phyloP scores from a whole-genome alignment of 768 basidiomycete species.

The Rubroboletus satanas region DNA sequence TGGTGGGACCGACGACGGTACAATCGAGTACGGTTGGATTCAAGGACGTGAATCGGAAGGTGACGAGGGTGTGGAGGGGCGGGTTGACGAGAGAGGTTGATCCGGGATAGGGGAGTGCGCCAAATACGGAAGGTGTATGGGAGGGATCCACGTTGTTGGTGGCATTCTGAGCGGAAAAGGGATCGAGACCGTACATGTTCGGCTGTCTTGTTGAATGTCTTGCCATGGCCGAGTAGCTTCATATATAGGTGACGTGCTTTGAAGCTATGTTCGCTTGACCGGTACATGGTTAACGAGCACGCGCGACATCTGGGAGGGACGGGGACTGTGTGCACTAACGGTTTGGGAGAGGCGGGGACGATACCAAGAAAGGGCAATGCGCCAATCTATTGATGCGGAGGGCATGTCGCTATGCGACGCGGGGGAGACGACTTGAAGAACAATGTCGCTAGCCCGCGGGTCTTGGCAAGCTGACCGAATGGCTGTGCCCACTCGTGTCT shows the following conservation, averaged over 20 bases:
- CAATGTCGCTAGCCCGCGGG: not conserved
- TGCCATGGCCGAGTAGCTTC: not conserved
- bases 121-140: conserved; percentile 50
- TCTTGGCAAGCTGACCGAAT: no score
- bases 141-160: conserved; percentile 3
- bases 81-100: conserved; percentile 24
- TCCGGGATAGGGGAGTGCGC: conserved; percentile 55
- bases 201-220: not conserved
- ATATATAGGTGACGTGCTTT: conserved; percentile 6
- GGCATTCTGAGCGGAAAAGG: conserved; percentile 28
- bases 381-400: no score
- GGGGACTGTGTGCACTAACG: not conserved
- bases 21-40: conserved; percentile 54
- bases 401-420: not conserved
- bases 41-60: conserved; percentile 49
- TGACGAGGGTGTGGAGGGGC: conserved; percentile 33
- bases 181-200: conserved; percentile 26
- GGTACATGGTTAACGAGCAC: not conserved
- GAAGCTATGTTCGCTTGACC: conserved; percentile 18
- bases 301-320: not conserved
- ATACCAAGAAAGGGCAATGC: not conserved
- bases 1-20: conserved; percentile 47
- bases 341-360: not conserved
- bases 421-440: not conserved
- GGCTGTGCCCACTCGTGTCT: conserved; percentile 10